A percentile compares a stretch with the other conserved stretches of the same genome.
Evolutionary conservation across 257 asterid species (phyloP).

Genomic region (Striga asiatica): DNA sequence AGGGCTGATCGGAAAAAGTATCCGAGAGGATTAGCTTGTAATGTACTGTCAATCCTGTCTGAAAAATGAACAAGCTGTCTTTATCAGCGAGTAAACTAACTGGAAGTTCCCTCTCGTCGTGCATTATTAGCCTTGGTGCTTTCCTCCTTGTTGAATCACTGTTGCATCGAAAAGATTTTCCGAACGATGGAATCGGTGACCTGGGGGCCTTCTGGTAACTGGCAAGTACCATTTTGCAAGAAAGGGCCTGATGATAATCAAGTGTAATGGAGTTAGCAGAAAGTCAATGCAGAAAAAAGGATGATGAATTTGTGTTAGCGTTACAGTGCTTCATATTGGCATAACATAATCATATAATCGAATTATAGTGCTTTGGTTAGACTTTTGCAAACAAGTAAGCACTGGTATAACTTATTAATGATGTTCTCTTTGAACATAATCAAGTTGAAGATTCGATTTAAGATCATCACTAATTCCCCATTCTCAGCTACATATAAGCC

Average conservation of each 20-base stretch:
- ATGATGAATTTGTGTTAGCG: background rate
- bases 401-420: background rate
- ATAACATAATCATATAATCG: too few species aligned
- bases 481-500: background rate
- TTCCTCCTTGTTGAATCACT: conserved; percentile 52
- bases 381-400: background rate
- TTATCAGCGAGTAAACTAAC: conserved; percentile 81
- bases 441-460: background rate
- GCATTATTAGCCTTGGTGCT: conserved; percentile 35
- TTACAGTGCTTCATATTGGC: background rate
- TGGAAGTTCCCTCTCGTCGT: conserved; percentile 66
- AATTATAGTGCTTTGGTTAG: background rate
- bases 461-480: background rate
- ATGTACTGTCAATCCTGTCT: conserved; percentile 72
- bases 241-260: conserved; percentile 57
- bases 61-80: conserved; percentile 70
- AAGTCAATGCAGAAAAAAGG: background rate
- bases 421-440: background rate
- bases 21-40: conserved; percentile 76
- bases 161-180: conserved; percentile 52
- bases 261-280: conserved; percentile 12
- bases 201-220: conserved; percentile 82
- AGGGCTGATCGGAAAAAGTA: conserved; percentile 41
- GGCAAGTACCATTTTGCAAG: conserved; percentile 68
- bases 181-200: conserved; percentile 74